These are phyloP conservation scores for Bretschneidera sinensis DNA, from an alignment of 345 rosid genomes.

Conservation along the genomic window DNA sequence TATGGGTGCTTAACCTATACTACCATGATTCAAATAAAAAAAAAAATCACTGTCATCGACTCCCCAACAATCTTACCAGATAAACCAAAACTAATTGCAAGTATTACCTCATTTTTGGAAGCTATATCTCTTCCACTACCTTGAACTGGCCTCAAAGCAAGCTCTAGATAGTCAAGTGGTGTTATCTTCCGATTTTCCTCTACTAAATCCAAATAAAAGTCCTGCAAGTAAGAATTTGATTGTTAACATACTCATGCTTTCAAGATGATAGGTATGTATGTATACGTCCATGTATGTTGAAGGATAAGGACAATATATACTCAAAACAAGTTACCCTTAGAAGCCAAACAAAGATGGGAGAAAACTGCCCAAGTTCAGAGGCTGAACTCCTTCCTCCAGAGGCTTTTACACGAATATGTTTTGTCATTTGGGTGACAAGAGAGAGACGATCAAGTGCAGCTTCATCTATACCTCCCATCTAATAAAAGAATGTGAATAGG, in stretches of 20 bases:
- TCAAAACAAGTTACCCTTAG: slow-evolving; percentile 58
- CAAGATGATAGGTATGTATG: not conserved
- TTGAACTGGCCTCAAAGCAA: slow-evolving; percentile 83
- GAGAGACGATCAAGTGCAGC: slow-evolving; percentile 94
- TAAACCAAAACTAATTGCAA: slow-evolving; percentile 5
- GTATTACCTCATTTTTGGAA: slow-evolving; percentile 86
- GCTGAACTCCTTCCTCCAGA: slow-evolving; percentile 70
- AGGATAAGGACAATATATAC: not conserved
- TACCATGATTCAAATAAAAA: no score
- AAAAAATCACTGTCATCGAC: not conserved
- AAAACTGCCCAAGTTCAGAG: slow-evolving; percentile 88
- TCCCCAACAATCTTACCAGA: not conserved
- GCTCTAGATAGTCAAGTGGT: slow-evolving; percentile 93
- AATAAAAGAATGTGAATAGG: slow-evolving; percentile 3
- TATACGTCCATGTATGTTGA: not conserved
- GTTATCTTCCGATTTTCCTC: slow-evolving; percentile 84
- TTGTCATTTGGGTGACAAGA: slow-evolving; percentile 96
- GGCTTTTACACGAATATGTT: slow-evolving; percentile 93
- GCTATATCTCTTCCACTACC: slow-evolving; percentile 76
- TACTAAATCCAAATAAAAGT: slow-evolving; percentile 79
- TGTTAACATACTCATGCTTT: slow-evolving; percentile 1
- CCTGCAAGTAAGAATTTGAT: slow-evolving; percentile 42
- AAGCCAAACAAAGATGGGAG: slow-evolving; percentile 99
- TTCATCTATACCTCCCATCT: slow-evolving; percentile 99
- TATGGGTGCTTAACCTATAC: no score